phyloP scores from a whole-genome alignment of 2,329 filamentous ascomycete genomes.

The Fusarium sp. region DNA sequence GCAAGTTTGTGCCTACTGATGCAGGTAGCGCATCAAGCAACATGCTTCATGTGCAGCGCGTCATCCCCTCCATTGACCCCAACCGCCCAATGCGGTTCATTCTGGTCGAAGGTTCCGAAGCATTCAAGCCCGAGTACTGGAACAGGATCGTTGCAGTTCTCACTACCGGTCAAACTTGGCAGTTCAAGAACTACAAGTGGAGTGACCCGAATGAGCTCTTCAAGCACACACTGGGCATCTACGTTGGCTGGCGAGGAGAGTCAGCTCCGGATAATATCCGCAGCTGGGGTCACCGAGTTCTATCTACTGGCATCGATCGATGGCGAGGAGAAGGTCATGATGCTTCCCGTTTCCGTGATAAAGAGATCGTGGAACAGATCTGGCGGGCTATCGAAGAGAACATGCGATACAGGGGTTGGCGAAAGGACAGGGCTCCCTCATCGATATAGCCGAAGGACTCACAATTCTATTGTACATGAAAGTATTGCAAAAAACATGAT shows the following conservation, averaged over 20 bases:
- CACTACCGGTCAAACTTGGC: slow-evolving; percentile 97
- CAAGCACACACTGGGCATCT: slow-evolving; percentile 86
- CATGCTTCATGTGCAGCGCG: slow-evolving; percentile 87
- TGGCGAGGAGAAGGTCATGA: slow-evolving; percentile 73
- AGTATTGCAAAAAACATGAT: slow-evolving; percentile 7
- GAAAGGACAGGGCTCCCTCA: slow-evolving; percentile 74
- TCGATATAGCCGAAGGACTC: slow-evolving; percentile 55
- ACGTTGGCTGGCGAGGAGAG: slow-evolving; percentile 92
- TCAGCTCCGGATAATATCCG: slow-evolving; percentile 80
- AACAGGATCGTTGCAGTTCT: slow-evolving; percentile 94
- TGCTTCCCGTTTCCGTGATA: slow-evolving; percentile 80
- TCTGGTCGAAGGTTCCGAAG: slow-evolving; percentile 90
- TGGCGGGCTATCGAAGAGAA: slow-evolving; percentile 90
- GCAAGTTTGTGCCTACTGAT: slow-evolving; percentile 84
- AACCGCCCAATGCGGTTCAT: slow-evolving; percentile 88
- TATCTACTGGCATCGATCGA: slow-evolving; percentile 84
- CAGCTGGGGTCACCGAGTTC: slow-evolving; percentile 87
- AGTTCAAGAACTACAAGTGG: slow-evolving; percentile 99
- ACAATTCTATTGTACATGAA: slow-evolving; percentile 3
- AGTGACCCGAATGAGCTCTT: slow-evolving; percentile 89
- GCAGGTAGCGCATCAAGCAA: slow-evolving; percentile 75
- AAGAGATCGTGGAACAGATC: slow-evolving; percentile 91
- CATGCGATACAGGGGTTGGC: slow-evolving; percentile 90
- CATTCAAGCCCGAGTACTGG: slow-evolving; percentile 99
- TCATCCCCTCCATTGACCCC: slow-evolving; percentile 77